Evolutionary conservation across 768 basidiomycete species (phyloP), one percentile per base, ranked within the genome.

Genomic region (Panellus pusillus): DNA sequence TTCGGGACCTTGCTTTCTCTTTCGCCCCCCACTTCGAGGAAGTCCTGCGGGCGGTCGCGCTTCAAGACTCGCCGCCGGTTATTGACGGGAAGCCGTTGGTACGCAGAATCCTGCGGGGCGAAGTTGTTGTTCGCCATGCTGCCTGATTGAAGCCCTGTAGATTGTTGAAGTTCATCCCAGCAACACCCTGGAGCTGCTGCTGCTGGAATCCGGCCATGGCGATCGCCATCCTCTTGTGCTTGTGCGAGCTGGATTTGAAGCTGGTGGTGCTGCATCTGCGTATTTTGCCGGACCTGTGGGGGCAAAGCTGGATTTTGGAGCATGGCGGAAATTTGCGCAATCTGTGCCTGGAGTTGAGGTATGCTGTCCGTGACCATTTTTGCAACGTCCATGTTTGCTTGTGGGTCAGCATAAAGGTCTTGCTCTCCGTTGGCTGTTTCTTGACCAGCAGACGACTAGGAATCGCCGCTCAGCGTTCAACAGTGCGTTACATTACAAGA

Each of bases 281-380:
- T 87, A 57, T 86, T 83, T 65, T 86, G 87, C 31, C 91, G 86
- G 40, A 89, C 86, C 46, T 83, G 82, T 19, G 72, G 70, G 2
- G 90, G 89, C 7, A 94, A 73, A 9, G 82, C 78, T 17, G 86
- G 82, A 65, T 91, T 93, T 68, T 89, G 87, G 60, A 93, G 81
- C 77, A 89, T 86, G 60, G 84, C 74, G 52, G 83, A 85, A 46
- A 92, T 76, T 63, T 94, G 92, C n/a, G 74, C 72, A 56, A 93
- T 86, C 65, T 93, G 90, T 5, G 90, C 90, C 69, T 94, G 92
- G 15, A 93, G 74, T 66, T 91, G 86, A 17, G 89, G 84, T 60
- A 93, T 87, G 65, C 75, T 86, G 60, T 88, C 84, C 29, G 83
- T 81, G 61, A 90, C 75, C 72, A 86, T 82, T 60, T 84, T 84